Evolutionary conservation across 371 early-diverging fungal genomes (phyloP).

Genomic region (Mortierella sp.): DNA sequence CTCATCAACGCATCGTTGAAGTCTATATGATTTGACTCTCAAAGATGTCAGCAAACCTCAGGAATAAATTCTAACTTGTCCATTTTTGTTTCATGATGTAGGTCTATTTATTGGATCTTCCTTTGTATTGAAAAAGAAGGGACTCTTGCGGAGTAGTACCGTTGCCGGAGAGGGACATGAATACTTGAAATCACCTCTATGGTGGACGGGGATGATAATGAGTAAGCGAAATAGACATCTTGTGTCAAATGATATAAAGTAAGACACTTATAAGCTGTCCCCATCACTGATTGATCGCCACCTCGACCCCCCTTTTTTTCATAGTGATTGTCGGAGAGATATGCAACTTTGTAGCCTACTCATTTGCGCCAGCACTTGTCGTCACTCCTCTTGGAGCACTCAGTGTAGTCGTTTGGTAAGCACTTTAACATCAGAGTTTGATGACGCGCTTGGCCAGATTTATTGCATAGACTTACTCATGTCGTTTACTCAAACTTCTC

Average conservation of each 20-base stretch:
- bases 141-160: conserved; percentile 80
- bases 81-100: conserved; percentile 41
- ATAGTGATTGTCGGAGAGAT: conserved; percentile 88
- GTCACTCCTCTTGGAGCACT: conserved; percentile 97
- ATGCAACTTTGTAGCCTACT: conserved; percentile 95
- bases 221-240: conserved; percentile 60
- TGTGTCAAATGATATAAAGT: conserved; percentile 16
- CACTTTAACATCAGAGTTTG: not conserved
- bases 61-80: not conserved
- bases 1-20: too few relatives aligned
- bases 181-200: conserved; percentile 87
- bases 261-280: too few relatives aligned
- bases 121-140: conserved; percentile 96
- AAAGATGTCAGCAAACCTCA: not conserved
- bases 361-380: conserved; percentile 94
- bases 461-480: too few relatives aligned
- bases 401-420: conserved; percentile 81
- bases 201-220: conserved; percentile 95
- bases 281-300: conserved; percentile 16
- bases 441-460: not conserved
- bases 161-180: conserved; percentile 86
- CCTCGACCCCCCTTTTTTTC: not conserved
- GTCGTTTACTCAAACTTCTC: too few relatives aligned
- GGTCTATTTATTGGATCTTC: conserved; percentile 91
- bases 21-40: conserved; percentile 1